Base-by-base conservation (phyloP, 129 eudicot genomes). In the Centaurea solstitialis region DNA sequence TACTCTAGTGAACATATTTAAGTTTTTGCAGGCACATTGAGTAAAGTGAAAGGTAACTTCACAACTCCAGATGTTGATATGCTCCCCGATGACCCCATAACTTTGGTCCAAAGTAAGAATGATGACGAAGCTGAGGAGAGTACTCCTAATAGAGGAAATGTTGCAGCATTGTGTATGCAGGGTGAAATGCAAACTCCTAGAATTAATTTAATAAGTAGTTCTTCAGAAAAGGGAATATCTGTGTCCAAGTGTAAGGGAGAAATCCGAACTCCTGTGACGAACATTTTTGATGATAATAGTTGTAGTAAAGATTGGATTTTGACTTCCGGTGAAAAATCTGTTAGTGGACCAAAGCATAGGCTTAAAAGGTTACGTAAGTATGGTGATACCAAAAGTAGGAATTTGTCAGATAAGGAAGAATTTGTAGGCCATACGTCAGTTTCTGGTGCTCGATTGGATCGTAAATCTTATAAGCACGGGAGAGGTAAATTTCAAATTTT, bases 361-460 rank as follows among this genome's bases (percentile, higher is more conserved):
- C 83, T 91, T 67, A 90, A 81, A 84, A 89, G 99, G 82, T 79
- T 95, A 85, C 87, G 97, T 5, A 95, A 80, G 80, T 79, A 83
- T 73, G 93, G 92, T 39, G 98, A 92, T 80, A 39, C 75, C 68
- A 76, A 68, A 40, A 62, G 45, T 30, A 84, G 65, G 43, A 73
- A 35, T 77, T 72, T 78, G 68, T 68, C 68, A 33, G 78, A 26
- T 10, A 72, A 53, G 35, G 62, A 76, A 86, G 82, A 77, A 70
- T 21, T 65, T 59, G 59, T 53, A 13, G 73, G 76, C 37, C 82
- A 50, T 40, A n/a, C 74, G 37, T 77, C 37, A 47, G 77, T 74
- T 47, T 39, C 72, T 47, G 84, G 78, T 77, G 79, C 74, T 59
- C 38, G 41, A 78, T 35, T 22, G 73, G 38, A 41, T 83, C 90